Conservation (phyloP, 306 rosid genomes). For the Cajanus cajan region DNA sequence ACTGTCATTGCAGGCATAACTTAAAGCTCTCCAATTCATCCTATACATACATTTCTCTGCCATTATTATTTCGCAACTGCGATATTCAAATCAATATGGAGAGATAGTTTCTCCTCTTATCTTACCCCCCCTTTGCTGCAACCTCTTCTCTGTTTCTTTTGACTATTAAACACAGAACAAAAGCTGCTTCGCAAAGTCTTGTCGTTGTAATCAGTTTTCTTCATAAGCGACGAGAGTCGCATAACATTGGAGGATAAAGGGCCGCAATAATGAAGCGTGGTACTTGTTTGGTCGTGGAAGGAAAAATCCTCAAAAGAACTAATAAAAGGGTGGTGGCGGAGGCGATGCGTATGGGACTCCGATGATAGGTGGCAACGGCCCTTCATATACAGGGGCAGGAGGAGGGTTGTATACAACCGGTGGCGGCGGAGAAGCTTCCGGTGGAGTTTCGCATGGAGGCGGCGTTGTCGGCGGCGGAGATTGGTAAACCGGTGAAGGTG, state of each 20-base stretch:
- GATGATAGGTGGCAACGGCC: constrained; percentile 84
- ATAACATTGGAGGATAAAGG: constrained; percentile 26
- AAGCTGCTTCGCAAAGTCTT: constrained; percentile 21
- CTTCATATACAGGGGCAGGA: constrained; percentile 85
- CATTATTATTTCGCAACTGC: constrained; percentile 66
- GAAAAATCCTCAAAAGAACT: constrained; percentile 68
- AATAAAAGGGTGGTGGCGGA: constrained; percentile 96
- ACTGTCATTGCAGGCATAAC: constrained; percentile 52
- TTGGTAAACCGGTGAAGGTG: constrained; percentile 34
- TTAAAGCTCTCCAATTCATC: constrained; percentile 56
- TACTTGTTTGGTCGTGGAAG: constrained; percentile 27
- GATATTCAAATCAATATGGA: constrained; percentile 66
- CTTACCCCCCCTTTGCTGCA: constrained; percentile 38
- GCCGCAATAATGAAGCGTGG: constrained; percentile 28
- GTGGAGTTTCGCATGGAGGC: constrained; percentile 45
- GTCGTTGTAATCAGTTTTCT: background rate
- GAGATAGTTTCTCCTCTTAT: constrained; percentile 33
- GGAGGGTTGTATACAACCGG: constrained; percentile 52
- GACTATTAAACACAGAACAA: constrained; percentile 1
- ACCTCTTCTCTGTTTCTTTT: constrained; percentile 36
- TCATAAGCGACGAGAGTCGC: constrained; percentile 72
- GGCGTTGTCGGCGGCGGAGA: constrained; percentile 50
- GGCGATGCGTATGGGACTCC: constrained; percentile 89
- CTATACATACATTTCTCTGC: constrained; percentile 83
- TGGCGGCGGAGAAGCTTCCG: constrained; percentile 34